A percentile compares a stretch with the other conserved stretches of the same genome.
Evolutionary conservation across 495 filamentous ascomycete species (phyloP).

Genomic region (Podospora comata): DNA sequence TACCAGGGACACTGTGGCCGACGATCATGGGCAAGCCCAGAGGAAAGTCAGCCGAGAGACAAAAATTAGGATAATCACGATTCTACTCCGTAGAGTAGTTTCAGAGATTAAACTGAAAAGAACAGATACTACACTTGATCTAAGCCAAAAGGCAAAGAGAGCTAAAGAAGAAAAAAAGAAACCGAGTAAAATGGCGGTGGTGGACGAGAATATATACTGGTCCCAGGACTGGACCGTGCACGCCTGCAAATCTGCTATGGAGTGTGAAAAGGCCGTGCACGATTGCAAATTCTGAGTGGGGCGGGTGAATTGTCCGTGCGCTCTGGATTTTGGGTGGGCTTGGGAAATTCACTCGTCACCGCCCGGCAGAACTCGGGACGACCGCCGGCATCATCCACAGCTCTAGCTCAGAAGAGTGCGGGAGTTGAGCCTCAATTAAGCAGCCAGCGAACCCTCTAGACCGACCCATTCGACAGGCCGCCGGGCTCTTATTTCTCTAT

Average conservation of each 20-base stretch:
- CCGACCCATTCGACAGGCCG: not conserved
- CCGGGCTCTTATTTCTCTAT: not conserved
- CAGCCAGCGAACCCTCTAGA: not conserved
- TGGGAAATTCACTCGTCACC: constrained; percentile 12
- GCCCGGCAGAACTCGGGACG: constrained; percentile 19
- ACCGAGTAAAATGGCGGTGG: not conserved
- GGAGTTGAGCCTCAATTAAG: constrained; percentile 1
- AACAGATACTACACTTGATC: constrained; percentile 99
- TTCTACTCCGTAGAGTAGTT: constrained; percentile 64
- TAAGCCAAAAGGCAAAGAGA: constrained; percentile 70
- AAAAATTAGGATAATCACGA: constrained; percentile 87
- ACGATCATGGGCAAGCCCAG: constrained; percentile 75
- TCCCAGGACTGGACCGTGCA: not conserved
- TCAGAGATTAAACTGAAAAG: constrained; percentile 95
- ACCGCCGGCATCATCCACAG: not conserved
- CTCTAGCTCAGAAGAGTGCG: not conserved
- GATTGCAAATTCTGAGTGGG: not conserved
- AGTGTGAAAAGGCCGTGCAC: not conserved
- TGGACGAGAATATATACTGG: not conserved
- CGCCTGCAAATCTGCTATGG: not conserved
- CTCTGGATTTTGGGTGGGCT: not conserved
- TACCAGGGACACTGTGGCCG: constrained; percentile 77
- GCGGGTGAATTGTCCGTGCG: not conserved
- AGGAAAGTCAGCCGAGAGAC: constrained; percentile 28
- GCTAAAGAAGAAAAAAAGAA: constrained; percentile 35